Conservation (phyloP, 2,329 filamentous ascomycete genomes). For the Zalaria sp. region DNA sequence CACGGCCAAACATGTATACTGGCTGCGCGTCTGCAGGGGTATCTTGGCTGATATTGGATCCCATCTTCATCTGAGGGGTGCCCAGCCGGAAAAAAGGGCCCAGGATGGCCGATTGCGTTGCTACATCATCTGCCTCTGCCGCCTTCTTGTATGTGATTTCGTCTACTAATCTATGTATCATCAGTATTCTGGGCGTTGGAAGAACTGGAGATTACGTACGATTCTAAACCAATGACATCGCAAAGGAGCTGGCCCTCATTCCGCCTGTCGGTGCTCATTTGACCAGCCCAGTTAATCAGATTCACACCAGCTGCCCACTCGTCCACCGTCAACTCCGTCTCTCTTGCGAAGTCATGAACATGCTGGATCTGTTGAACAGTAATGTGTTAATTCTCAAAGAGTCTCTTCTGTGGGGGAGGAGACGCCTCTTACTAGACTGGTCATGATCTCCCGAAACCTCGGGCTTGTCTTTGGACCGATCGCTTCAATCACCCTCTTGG, state of each 20-base stretch:
- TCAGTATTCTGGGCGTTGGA: slow-evolving; percentile 1
- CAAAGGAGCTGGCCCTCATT: slow-evolving; percentile 64
- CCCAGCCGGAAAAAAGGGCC: slow-evolving; percentile 68
- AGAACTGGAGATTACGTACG: slow-evolving; percentile 30
- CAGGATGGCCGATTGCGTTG: slow-evolving; percentile 63
- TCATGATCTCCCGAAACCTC: slow-evolving; percentile 49
- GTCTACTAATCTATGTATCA: slow-evolving; percentile 40
- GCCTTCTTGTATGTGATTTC: slow-evolving; percentile 50
- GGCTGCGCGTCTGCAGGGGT: slow-evolving; percentile 43
- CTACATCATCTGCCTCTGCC: slow-evolving; percentile 45
- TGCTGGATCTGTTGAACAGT: slow-evolving; percentile 38
- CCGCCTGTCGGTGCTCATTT: slow-evolving; percentile 51
- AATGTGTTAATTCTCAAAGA: too few species aligned
- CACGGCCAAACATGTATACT: slow-evolving; percentile 54
- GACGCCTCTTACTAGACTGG: slow-evolving; percentile 26
- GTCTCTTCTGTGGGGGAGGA: too few species aligned
- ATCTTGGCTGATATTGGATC: slow-evolving; percentile 52
- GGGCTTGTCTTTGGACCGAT: slow-evolving; percentile 57
- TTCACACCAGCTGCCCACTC: slow-evolving; percentile 66
- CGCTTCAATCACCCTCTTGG: slow-evolving; percentile 55
- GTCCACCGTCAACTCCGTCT: slow-evolving; percentile 61
- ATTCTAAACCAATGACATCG: slow-evolving; percentile 61
- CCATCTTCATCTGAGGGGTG: slow-evolving; percentile 56
- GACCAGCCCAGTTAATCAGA: slow-evolving; percentile 61
- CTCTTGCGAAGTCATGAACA: slow-evolving; percentile 65